Conservation (phyloP, 129 eudicot genomes). For the carrot (Daucus carota) region DH1_v3.0 NC_030387.2:40142501-40143000, state of each 20-base stretch:
- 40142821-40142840: conserved; percentile 23
- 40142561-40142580: conserved; percentile 15
- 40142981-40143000: too few species aligned
- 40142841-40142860: background rate
- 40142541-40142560: conserved; percentile 14
- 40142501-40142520: conserved; percentile 17
- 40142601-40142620: conserved; percentile 7
- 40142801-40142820: conserved; percentile 4
- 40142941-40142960: background rate
- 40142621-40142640: background rate
- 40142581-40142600: conserved; percentile 8
- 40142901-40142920: background rate
- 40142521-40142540: conserved; percentile 22
- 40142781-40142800: background rate
- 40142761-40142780: conserved; percentile 1
- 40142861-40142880: background rate
- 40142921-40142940: background rate
- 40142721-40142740: conserved; percentile 31
- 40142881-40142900: background rate
- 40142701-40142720: conserved; percentile 32
- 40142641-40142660: conserved; percentile 1
- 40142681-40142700: background rate
- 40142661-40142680: conserved; percentile 2
- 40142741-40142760: conserved; percentile 19
- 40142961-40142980: background rate